phyloP scores from a whole-genome alignment of 2,329 filamentous ascomycete genomes.

The Pseudopithomyces chartarum region DNA sequence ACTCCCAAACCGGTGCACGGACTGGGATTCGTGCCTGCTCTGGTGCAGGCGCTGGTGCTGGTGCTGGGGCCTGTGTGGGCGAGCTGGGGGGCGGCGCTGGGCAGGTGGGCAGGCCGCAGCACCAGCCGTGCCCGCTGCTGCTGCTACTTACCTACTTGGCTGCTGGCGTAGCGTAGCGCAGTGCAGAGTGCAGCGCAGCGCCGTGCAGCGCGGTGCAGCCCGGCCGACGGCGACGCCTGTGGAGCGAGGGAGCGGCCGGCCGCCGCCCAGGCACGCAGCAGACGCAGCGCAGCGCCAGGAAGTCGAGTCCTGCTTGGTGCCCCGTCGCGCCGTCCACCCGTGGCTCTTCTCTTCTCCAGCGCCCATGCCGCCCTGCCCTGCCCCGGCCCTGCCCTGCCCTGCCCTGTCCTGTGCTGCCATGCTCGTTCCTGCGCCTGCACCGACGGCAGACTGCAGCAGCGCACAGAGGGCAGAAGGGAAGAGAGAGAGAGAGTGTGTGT shows the following conservation, averaged over 20 bases:
- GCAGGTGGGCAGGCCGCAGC: constrained; percentile 20
- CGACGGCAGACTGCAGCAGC: too few relatives aligned
- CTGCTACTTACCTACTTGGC: not conserved
- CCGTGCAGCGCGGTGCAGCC: not conserved
- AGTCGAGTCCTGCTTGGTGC: not conserved
- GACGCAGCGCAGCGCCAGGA: not conserved
- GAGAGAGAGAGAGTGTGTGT: too few relatives aligned
- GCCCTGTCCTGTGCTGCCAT: too few relatives aligned
- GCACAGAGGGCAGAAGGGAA: too few relatives aligned
- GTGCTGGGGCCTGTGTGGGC: constrained; percentile 18
- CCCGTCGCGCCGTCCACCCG: not conserved
- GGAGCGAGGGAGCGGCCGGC: constrained; percentile 9
- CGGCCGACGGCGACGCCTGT: not conserved
- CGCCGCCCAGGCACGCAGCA: constrained; percentile 10
- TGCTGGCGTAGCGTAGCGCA: not conserved
- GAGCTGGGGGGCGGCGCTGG: constrained; percentile 23
- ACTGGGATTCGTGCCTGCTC: constrained; percentile 15
- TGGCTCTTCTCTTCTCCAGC: too few relatives aligned
- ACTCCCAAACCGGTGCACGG: constrained; percentile 19
- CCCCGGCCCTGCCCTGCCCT: too few relatives aligned
- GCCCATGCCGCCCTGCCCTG: too few relatives aligned
- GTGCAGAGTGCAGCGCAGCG: too few relatives aligned
- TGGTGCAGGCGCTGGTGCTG: not conserved
- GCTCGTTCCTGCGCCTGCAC: not conserved
- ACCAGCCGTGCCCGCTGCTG: constrained; percentile 13